These are phyloP conservation scores for Paracamarosporium sp. DNA, from an alignment of 2,329 filamentous ascomycete species.

Conservation along the genomic window DNA sequence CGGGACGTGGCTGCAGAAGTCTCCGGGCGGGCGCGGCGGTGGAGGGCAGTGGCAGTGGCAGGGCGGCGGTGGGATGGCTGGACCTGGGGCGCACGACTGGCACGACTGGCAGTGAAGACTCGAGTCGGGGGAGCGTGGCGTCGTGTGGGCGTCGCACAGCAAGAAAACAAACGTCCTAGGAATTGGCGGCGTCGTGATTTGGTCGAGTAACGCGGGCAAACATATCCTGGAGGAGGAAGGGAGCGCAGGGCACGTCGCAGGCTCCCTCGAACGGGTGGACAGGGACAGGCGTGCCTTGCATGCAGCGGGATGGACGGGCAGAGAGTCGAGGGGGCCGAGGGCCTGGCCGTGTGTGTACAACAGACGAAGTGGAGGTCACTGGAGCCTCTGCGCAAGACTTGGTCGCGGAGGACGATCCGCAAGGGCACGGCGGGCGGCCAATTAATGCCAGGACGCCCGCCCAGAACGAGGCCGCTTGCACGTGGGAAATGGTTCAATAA, in stretches of 20 bases:
- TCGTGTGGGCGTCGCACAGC: conserved; percentile 24
- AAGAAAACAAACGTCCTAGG: no score
- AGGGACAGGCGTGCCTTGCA: conserved; percentile 46
- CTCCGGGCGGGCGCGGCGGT: conserved; percentile 17
- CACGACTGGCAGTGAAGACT: no score
- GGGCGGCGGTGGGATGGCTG: conserved; percentile 28
- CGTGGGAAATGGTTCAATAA: conserved; percentile 49
- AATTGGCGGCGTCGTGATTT: not conserved
- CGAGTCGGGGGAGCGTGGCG: conserved; percentile 28
- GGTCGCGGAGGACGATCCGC: conserved; percentile 24
- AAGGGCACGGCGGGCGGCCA: conserved; percentile 34
- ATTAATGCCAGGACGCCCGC: conserved; percentile 34
- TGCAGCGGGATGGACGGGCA: conserved; percentile 29
- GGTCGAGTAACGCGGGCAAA: conserved; percentile 15
- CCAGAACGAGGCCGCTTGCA: conserved; percentile 36
- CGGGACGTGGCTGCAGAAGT: conserved; percentile 44
- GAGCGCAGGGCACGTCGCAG: conserved; percentile 25
- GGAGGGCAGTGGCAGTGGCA: conserved; percentile 22
- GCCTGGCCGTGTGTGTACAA: conserved; percentile 40
- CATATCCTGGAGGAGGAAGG: conserved; percentile 19
- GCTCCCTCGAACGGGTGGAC: conserved; percentile 31
- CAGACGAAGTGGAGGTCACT: conserved; percentile 28
- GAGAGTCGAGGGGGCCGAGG: conserved; percentile 29
- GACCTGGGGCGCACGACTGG: no score
- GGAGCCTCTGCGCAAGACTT: conserved; percentile 22